A percentile compares a stretch with the other conserved stretches of the same genome.
Evolutionary conservation across 2,329 filamentous ascomycete genomes (phyloP).

Genomic region (Penicillium expansum): DNA sequence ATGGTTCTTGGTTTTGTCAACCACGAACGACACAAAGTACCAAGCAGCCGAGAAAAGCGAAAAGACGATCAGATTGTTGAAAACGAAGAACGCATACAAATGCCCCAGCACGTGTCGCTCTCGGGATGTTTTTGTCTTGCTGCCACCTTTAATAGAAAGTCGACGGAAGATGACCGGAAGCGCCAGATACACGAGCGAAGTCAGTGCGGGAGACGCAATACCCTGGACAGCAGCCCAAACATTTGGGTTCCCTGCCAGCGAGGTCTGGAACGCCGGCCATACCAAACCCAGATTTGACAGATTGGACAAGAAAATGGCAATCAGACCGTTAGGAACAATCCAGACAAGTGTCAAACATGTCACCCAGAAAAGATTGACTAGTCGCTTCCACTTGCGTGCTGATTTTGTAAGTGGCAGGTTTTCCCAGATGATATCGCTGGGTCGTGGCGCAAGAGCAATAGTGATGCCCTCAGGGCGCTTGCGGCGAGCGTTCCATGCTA

Average conservation of each 20-base stretch:
- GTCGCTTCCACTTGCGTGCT: conserved; percentile 67
- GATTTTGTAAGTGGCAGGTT: conserved; percentile 74
- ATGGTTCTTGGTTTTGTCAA: conserved; percentile 57
- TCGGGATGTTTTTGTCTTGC: conserved; percentile 85
- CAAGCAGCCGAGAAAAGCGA: conserved; percentile 85
- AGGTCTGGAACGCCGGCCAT: conserved; percentile 70
- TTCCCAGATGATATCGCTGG: conserved; percentile 93
- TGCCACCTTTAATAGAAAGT: conserved; percentile 77
- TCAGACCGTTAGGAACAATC: conserved; percentile 89
- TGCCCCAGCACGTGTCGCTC: conserved; percentile 89
- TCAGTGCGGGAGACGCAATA: conserved; percentile 83
- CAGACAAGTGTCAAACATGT: conserved; percentile 75
- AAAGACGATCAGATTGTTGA: conserved; percentile 95
- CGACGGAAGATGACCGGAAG: conserved; percentile 89
- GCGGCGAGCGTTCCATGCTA: conserved; percentile 76
- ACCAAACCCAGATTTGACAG: conserved; percentile 74
- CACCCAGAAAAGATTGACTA: conserved; percentile 84
- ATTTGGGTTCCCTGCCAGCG: conserved; percentile 60
- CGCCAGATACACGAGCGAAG: conserved; percentile 80
- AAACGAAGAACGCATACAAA: conserved; percentile 91
- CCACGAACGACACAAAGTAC: conserved; percentile 65
- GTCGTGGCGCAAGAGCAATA: conserved; percentile 75
- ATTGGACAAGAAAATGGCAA: conserved; percentile 89
- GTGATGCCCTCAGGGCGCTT: conserved; percentile 78
- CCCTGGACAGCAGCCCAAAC: conserved; percentile 89